phyloP scores from a whole-genome alignment of 1,284 basidiomycete species.

The Rhizoctonia solani region DNA sequence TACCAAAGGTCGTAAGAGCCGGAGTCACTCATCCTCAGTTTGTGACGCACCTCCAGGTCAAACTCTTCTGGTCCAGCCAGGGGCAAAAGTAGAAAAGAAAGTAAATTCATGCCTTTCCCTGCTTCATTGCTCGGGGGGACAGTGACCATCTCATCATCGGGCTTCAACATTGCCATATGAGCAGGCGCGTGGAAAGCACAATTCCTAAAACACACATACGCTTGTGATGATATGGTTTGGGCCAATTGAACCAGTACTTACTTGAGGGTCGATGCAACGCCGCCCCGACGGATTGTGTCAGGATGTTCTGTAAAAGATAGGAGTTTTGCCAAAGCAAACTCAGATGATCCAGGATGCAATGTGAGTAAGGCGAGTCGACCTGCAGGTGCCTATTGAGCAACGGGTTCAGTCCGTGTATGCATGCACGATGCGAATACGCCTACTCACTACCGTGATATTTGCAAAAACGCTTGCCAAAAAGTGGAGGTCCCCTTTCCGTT shows the following conservation, averaged over 20 bases:
- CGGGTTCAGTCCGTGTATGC: background rate
- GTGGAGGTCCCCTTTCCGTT: slow-evolving; percentile 76
- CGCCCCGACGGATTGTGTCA: slow-evolving; percentile 82
- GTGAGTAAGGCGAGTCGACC: slow-evolving; percentile 76
- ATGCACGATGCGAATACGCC: background rate
- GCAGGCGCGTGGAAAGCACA: slow-evolving; percentile 71
- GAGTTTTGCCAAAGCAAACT: slow-evolving; percentile 82
- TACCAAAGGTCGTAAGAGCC: slow-evolving; percentile 46
- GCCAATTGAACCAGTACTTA: slow-evolving; percentile 46
- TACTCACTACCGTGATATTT: slow-evolving; percentile 77
- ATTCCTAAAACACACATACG: slow-evolving; percentile 65
- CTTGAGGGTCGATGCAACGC: slow-evolving; percentile 87
- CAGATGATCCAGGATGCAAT: slow-evolving; percentile 47
- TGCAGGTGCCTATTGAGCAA: slow-evolving; percentile 55
- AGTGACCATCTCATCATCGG: slow-evolving; percentile 56
- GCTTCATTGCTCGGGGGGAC: slow-evolving; percentile 59
- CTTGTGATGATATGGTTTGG: background rate
- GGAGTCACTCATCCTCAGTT: background rate
- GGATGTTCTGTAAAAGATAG: slow-evolving; percentile 87
- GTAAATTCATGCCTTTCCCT: slow-evolving; percentile 79
- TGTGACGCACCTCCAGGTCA: slow-evolving; percentile 73
- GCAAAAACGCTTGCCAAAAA: slow-evolving; percentile 92
- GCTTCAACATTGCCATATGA: slow-evolving; percentile 67
- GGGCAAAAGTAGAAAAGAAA: slow-evolving; percentile 85
- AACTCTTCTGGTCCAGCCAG: slow-evolving; percentile 94